Evolutionary conservation across 768 basidiomycete species (phyloP), one percentile per base, ranked within the genome.

Genomic region (Russula brevipes): DNA sequence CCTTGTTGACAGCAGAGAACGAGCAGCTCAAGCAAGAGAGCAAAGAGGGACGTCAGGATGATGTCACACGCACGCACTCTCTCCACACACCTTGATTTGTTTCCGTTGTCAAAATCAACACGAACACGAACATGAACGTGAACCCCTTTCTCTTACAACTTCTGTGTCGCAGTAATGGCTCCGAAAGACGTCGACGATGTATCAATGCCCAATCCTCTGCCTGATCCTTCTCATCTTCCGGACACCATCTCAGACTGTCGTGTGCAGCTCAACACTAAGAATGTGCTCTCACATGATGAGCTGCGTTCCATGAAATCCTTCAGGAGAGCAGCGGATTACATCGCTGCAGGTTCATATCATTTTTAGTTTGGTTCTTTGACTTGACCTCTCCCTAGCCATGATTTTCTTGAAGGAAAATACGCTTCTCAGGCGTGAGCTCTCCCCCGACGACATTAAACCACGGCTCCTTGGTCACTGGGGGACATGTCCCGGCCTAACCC

Each of bases 391-490:
- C 49, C 47, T 59, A 85, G 90, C 90, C 1, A 91, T 89, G 88
- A 93, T 94, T 65, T 95, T 91, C 76, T 76, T 96, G 61, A 85
- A 82, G 64, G 77, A 81, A 66, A 89, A 94, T 65, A 81, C 85
- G 11, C 79, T 91, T 2, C 74, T 94, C 38, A 82, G 87, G 63
- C 75, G 82, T 39, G 73, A 80, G 35, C 75, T 90, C 46, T 79
- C 76, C 19, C 76, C 80, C 35, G 84, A 88, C 49, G 81, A 93
- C 72, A 86, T 96, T 76, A 94, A 95, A 75, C 78, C 80, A 46
- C 84, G 90, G 69, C 81, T 93, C 31, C 80, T 93, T 8, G 91
- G 91, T 0, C 90, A 91, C 69, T 91, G 88, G 88, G 89, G 89
- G 35, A 89, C 88, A 35, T 90, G 89, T 68, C 89, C 89, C 0